A percentile compares a stretch with the other conserved stretches of the same genome.
These are phyloP conservation scores for Diutina rugosa DNA, from an alignment of 1,139 yeast genomes.

Conservation along the genomic window DNA sequence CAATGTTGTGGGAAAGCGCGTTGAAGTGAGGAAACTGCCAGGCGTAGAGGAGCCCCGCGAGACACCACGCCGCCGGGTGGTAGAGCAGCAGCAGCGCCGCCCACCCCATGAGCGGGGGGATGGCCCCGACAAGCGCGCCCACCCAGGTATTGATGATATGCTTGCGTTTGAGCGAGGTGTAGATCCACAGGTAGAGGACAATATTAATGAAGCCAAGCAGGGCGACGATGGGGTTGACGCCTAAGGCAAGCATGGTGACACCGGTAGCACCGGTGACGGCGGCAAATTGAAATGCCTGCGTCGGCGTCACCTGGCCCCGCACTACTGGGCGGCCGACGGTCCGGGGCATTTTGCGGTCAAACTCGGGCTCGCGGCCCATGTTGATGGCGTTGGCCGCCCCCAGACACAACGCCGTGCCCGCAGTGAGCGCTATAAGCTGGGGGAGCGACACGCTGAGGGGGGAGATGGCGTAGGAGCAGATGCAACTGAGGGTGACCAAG, in stretches of 20 bases:
- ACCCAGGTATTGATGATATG: conserved; percentile 93
- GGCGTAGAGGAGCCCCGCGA: conserved; percentile 81
- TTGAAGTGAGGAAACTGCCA: conserved; percentile 99
- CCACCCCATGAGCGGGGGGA: conserved; percentile 99
- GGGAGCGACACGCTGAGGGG: conserved; percentile 67
- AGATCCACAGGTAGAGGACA: conserved; percentile 73
- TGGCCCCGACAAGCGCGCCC: conserved; percentile 96
- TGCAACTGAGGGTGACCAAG: conserved; percentile 79
- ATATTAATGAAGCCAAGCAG: conserved; percentile 67
- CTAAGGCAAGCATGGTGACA: conserved; percentile 50
- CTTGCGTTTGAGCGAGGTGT: conserved; percentile 79
- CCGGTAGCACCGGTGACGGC: conserved; percentile 63
- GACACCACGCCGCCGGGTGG: conserved; percentile 92
- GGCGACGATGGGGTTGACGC: conserved; percentile 83
- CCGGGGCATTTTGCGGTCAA: conserved; percentile 78
- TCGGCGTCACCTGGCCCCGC: conserved; percentile 61
- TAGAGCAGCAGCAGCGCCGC: conserved; percentile 76
- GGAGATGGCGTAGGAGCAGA: conserved; percentile 86
- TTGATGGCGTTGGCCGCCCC: conserved; percentile 95
- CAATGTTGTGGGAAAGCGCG: conserved; percentile 77
- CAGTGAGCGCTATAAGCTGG: conserved; percentile 57
- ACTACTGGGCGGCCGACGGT: conserved; percentile 89
- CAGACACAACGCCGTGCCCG: conserved; percentile 80
- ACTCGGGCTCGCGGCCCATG: conserved; percentile 92
- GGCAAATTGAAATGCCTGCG: conserved; percentile 74